Conservation (phyloP, 1,139 yeast species). For the Geotrichum klebahnii region DNA sequence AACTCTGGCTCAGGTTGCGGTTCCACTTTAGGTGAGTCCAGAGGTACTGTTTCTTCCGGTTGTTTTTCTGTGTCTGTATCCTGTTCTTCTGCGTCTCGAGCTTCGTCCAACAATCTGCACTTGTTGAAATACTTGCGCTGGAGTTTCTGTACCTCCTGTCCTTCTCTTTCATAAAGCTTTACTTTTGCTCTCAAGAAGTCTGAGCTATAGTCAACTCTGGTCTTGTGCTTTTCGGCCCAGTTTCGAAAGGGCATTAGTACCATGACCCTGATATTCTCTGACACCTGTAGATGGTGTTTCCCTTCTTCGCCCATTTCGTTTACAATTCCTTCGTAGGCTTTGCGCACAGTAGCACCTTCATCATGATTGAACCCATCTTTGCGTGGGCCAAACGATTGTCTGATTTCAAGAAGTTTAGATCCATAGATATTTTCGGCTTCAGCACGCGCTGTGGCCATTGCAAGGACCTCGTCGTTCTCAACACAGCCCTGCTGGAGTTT, state of each 20-base stretch:
- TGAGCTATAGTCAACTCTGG: slow-evolving; percentile 62
- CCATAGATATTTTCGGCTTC: slow-evolving; percentile 73
- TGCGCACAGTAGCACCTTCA: slow-evolving; percentile 52
- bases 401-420: slow-evolving; percentile 47
- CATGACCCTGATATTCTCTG: slow-evolving; percentile 55
- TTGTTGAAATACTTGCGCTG: slow-evolving; percentile 73
- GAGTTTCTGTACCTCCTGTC: slow-evolving; percentile 51
- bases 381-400: slow-evolving; percentile 40
- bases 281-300: slow-evolving; percentile 59
- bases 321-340: slow-evolving; percentile 57
- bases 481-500: slow-evolving; percentile 67
- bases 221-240: slow-evolving; percentile 74
- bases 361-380: slow-evolving; percentile 46
- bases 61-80: no score
- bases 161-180: slow-evolving; percentile 50
- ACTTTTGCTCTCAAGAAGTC: slow-evolving; percentile 50
- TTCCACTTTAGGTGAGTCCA: no score
- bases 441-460: slow-evolving; percentile 64
- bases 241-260: slow-evolving; percentile 68
- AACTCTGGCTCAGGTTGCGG: slow-evolving; percentile 10
- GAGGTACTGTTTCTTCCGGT: no score
- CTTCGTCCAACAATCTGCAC: slow-evolving; percentile 68
- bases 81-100: slow-evolving; percentile 12
- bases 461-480: slow-evolving; percentile 67
- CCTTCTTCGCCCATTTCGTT: slow-evolving; percentile 65